Base-by-base conservation (phyloP, 495 filamentous ascomycete genomes). In the Talaromyces ruber region DNA sequence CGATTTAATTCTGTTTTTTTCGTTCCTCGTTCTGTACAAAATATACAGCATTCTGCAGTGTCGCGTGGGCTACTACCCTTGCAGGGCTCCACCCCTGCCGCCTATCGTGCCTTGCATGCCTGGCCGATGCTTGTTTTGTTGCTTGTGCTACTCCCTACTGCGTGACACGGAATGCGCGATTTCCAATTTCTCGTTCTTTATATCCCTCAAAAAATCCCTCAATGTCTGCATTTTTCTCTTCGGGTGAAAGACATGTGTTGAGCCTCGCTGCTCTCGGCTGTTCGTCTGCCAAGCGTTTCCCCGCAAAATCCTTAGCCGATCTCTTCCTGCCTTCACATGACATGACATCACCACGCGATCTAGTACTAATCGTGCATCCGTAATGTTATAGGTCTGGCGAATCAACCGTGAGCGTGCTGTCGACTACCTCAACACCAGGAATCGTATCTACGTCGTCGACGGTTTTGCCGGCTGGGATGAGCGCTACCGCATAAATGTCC, bases 371-470 rank as follows among this genome's bases (percentile, higher is more conserved):
- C 22, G 47, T 59, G 9, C 8, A 12, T 21, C 47, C n/a, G n/a
- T n/a, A n/a, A n/a, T 25, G n/a, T n/a, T n/a, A n/a, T 70, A 98
- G 94, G 93, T 98, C 73, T 98, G 94, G 94, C 90, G 92, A 67
- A 98, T 98, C 81, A 98, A 98, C 87, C 88, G 94, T 67, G 94
- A 98, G 77, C 93, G 94, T 78, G 94, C 94, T 62, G 85, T 98
- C 73, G 94, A 98, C 80, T 98, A 98, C 80, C 84, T 98, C 63
- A 98, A 98, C 83, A 98, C 94, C 61, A 83, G 95, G 68, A 97
- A 97, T 74, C 90, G 94, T 70, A 98, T 98, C 79, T 98, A 98
- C 76, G 94, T 98, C 63, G 80, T 98, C 63, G 94, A 98, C 78
- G 94, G 94, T 64, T 98, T 86, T 74, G 94, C 94, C 63, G 94